phyloP scores from a whole-genome alignment of 2,329 filamentous ascomycete species.

The Xylaria multiplex region DNA sequence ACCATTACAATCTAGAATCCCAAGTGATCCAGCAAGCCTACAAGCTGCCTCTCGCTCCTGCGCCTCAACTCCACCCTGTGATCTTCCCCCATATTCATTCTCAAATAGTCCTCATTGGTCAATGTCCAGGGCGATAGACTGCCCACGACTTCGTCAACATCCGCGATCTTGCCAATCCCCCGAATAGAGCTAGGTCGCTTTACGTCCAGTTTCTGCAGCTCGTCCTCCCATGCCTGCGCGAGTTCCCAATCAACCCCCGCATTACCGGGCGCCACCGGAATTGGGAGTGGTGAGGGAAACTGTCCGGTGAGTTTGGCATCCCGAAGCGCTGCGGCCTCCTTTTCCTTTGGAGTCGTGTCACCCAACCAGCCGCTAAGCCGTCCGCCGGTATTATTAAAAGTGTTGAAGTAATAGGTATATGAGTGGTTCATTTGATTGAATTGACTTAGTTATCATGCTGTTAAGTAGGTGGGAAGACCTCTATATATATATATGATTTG shows the following conservation, averaged over 20 bases:
- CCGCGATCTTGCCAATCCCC: constrained; percentile 21
- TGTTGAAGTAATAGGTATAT: no score
- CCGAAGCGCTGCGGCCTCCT: constrained; percentile 13
- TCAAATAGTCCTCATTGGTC: constrained; percentile 16
- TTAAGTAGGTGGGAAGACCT: no score
- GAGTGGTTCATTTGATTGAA: no score
- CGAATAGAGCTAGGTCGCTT: constrained; percentile 15
- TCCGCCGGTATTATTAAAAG: constrained; percentile 12
- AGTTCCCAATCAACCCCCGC: constrained; percentile 22
- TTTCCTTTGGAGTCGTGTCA: constrained; percentile 2
- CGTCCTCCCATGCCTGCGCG: constrained; percentile 23
- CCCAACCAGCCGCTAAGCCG: constrained; percentile 11
- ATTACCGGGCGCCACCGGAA: not conserved
- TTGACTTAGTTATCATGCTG: no score
- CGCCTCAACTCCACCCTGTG: constrained; percentile 6
- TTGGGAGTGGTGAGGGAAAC: constrained; percentile 15
- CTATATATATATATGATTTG: no score
- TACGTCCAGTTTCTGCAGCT: constrained; percentile 14
- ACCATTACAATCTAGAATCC: constrained; percentile 13
- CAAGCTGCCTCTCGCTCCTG: constrained; percentile 13
- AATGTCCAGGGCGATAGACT: constrained; percentile 12
- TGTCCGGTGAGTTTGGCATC: constrained; percentile 14
- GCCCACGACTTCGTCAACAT: constrained; percentile 24
- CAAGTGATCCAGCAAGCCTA: constrained; percentile 15
- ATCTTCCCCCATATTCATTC: constrained; percentile 21